Base-by-base conservation (phyloP, 106 monocot species). In the Dendrobium huoshanense region DNA sequence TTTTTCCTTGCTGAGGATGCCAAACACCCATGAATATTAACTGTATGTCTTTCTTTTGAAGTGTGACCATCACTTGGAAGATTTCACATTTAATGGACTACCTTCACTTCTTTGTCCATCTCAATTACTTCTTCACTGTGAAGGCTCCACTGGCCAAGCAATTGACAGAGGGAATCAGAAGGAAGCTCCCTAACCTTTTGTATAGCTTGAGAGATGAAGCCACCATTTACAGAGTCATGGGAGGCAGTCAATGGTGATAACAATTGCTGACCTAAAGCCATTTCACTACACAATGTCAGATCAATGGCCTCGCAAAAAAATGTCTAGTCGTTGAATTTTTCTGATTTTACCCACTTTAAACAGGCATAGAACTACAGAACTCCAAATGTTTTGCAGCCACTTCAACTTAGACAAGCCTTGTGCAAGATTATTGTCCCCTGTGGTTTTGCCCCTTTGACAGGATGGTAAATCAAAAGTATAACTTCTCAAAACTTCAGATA, bases 301-400 rank as follows among this genome's bases (percentile, higher is more conserved):
- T 92, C 83, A 72, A 80, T 55, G 41, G 95, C 91, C 81, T 98
- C 92, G 78, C 94, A 95, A 77, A 89, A 31, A 91, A 74, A 98
- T 88, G 81, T 95, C 91, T 16, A 98, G 72, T 48, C 90, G 48
- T 75, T 89, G 89, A 81, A 91, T 84, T 81, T 95, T 91, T 76
- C 79, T 82, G 73, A 86, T 70, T 67, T 86, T 95, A 79, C 86
- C 98, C 67, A 91, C 88, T 87, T 92, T 95, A 87, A 87, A 88
- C 64, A 98, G 81, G 80, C 95, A 98, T 95, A 98, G 75, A 78
- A 92, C 87, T 33, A 87, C 83, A 76, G 88, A 81, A 77, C 86
- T 89, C 95, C 94, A 94, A 55, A 67, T 55, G 20, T 77, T 89
- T 55, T 85, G 89, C 70, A 82, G 25, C 81, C 55, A 88, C 45